Base-by-base conservation (phyloP, 345 rosid genomes). In the Citrus unshiu region DNA sequence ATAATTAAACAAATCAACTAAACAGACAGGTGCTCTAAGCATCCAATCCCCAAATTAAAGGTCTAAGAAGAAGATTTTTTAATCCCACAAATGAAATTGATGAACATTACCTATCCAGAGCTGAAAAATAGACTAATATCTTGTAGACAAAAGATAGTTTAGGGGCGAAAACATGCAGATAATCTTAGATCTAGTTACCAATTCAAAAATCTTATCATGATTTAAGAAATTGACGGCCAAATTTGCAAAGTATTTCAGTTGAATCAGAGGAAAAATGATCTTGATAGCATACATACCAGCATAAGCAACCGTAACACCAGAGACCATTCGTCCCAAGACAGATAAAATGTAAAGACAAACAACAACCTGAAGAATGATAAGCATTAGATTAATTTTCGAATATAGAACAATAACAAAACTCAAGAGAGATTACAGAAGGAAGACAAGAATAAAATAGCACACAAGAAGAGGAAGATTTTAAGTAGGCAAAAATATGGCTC, bases 291-390 rank as follows among this genome's bases (percentile, higher is more conserved):
- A 80, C 83, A n/a, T 87, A 93, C 99, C 99, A 63, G 93, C 97
- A 88, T 93, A 95, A 78, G 97, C 95, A 78, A 95, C 93, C 2
- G 96, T 95, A 24, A 89, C 93, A 51, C 99, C 97, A 12, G 97
- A 90, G 76, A 93, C 86, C 85, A 91, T 81, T 49, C 98, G 90
- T 29, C 99, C 99, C 43, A 94, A 68, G 34, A 83, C 92, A 21
- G 98, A 91, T 73, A 94, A 84, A 68, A 90, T 67, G 80, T 92
- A 96, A 76, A 96, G 97, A 84, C 90, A 91, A 77, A 86, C 56
- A 13, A 87, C 88, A 63, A 96, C 99, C 99, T 95, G 90, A 81
- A 86, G 72, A 32, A 40, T 78, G 35, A 70, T 64, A 58, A 12
- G 9, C 18, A 56, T 2, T 49, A 67, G 54, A 79, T 72, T 9